These are phyloP conservation scores for Diatrype stigma DNA, from an alignment of 2,329 filamentous ascomycete species.

Conservation along the genomic window DNA sequence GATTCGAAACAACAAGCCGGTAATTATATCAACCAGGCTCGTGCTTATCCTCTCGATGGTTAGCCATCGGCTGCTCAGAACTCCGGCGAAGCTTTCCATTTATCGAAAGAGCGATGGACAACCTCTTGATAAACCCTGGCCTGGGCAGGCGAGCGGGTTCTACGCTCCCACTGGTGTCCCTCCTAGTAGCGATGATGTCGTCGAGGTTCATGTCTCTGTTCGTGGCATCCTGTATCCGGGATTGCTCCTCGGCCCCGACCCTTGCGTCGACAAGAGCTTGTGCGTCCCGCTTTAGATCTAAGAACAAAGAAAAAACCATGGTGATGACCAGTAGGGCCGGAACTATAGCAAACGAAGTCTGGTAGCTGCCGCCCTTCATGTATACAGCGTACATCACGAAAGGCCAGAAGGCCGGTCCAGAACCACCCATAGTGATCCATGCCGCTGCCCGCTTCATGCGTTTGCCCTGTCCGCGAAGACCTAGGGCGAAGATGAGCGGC, in stretches of 20 bases:
- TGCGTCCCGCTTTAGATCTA: conserved; percentile 44
- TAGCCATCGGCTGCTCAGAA: conserved; percentile 14
- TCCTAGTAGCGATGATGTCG: conserved; percentile 31
- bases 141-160: conserved; percentile 12
- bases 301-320: conserved; percentile 45
- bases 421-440: conserved; percentile 72
- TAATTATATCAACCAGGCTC: not conserved
- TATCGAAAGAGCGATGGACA: conserved; percentile 17
- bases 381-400: conserved; percentile 69
- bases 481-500: conserved; percentile 76
- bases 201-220: conserved; percentile 41
- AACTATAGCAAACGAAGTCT: conserved; percentile 61
- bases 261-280: conserved; percentile 40
- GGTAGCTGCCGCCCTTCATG: conserved; percentile 54
- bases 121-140: conserved; percentile 17
- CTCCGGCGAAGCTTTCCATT: conserved; percentile 10
- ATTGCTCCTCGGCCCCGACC: conserved; percentile 28
- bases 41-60: conserved; percentile 18
- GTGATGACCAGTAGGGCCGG: conserved; percentile 46
- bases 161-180: conserved; percentile 15
- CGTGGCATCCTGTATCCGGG: conserved; percentile 28
- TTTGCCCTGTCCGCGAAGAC: conserved; percentile 74
- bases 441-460: conserved; percentile 75
- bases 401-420: conserved; percentile 69
- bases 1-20: too few species aligned